Conservation (phyloP, 2,329 filamentous ascomycete genomes). For the Aspergillus quadrilineatus region DNA sequence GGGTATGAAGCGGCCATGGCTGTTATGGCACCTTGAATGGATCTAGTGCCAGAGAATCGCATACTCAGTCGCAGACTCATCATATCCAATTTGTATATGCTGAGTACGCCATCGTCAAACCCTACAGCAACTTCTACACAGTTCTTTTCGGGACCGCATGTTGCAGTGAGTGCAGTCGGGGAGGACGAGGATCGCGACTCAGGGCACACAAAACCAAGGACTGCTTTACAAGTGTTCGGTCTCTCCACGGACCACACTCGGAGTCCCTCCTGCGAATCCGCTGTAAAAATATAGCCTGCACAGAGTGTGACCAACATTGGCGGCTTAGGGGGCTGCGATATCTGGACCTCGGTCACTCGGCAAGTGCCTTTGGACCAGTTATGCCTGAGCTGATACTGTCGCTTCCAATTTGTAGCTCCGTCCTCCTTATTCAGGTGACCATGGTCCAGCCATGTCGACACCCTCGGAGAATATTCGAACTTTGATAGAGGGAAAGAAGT, state of each 20-base stretch:
- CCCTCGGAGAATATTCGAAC: slow-evolving; percentile 53
- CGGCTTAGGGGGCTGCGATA: slow-evolving; percentile 57
- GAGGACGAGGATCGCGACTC: slow-evolving; percentile 62
- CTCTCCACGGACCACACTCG: slow-evolving; percentile 73
- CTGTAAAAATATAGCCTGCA: slow-evolving; percentile 75
- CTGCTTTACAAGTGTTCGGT: slow-evolving; percentile 60
- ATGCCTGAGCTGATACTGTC: slow-evolving; percentile 80
- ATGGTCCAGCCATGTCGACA: slow-evolving; percentile 63
- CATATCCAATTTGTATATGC: slow-evolving; percentile 63
- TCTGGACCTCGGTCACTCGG: slow-evolving; percentile 72
- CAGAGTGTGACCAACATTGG: slow-evolving; percentile 72
- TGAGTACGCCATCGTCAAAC: slow-evolving; percentile 70
- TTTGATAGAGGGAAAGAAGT: slow-evolving; percentile 36
- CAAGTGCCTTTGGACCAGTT: slow-evolving; percentile 88
- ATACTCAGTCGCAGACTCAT: slow-evolving; percentile 45
- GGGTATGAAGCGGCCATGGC: slow-evolving; percentile 71
- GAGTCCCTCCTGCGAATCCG: slow-evolving; percentile 66
- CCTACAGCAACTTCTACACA: slow-evolving; percentile 65
- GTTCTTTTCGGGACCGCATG: slow-evolving; percentile 44
- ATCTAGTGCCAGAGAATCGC: slow-evolving; percentile 61
- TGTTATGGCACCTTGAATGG: slow-evolving; percentile 64
- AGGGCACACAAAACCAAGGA: slow-evolving; percentile 28
- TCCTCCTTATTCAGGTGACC: slow-evolving; percentile 52
- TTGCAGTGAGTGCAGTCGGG: slow-evolving; percentile 55
- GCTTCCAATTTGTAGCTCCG: slow-evolving; percentile 73